Percentiles rank a stretch among this genome's conserved stretches.
These are phyloP conservation scores for Colletotrichum theobromicola DNA, from an alignment of 2,329 filamentous ascomycete genomes.

Conservation along the genomic window DNA sequence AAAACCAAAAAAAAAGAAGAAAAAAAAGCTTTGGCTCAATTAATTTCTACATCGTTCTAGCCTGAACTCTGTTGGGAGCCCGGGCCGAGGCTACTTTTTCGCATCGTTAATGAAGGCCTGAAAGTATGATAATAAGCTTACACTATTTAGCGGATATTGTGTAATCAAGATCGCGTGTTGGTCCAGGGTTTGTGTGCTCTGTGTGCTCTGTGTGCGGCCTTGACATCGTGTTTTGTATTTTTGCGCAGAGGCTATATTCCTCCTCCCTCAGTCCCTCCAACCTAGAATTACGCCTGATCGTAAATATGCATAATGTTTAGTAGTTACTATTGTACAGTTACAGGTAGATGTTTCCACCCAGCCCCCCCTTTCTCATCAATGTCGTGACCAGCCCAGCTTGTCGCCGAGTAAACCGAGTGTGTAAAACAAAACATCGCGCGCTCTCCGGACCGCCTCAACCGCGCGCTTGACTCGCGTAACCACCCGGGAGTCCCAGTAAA, in stretches of 20 bases:
- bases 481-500: neutral
- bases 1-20: too few species aligned
- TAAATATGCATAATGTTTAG: conserved; percentile 11
- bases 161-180: neutral
- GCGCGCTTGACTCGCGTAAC: conserved; percentile 15
- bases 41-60: neutral
- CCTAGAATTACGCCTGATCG: neutral
- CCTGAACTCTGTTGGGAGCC: neutral
- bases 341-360: neutral
- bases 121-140: neutral
- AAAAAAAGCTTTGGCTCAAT: neutral
- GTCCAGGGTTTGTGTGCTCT: neutral
- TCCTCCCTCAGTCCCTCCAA: neutral
- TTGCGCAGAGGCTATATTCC: neutral
- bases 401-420: neutral
- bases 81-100: neutral
- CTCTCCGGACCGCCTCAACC: neutral
- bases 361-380: conserved; percentile 9
- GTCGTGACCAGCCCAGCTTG: conserved; percentile 16
- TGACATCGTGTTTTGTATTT: neutral
- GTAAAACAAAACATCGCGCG: neutral
- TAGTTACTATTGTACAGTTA: conserved; percentile 20
- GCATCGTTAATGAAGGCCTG: neutral
- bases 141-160: neutral
- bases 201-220: neutral